A percentile compares a stretch with the other conserved stretches of the same genome.
Conservation (phyloP, 129 eudicot genomes). For the Arctium lappa region DNA sequence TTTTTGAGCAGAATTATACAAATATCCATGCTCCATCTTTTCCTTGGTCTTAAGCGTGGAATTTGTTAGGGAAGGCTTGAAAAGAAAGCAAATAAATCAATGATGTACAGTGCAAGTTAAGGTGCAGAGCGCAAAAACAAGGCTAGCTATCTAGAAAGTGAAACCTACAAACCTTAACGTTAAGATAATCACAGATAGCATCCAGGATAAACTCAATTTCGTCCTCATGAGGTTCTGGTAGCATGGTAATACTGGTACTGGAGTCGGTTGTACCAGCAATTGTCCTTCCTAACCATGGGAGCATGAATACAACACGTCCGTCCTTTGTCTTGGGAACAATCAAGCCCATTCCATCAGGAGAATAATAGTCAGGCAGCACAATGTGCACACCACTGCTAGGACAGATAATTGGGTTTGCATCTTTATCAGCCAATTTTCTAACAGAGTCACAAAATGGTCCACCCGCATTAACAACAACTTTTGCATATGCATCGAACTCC, state of each 20-base stretch:
- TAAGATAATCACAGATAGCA: slow-evolving; percentile 91
- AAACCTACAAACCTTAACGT: slow-evolving; percentile 63
- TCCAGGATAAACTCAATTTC: slow-evolving; percentile 89
- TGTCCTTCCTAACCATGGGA: slow-evolving; percentile 97
- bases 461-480: slow-evolving; percentile 87
- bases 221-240: slow-evolving; percentile 96
- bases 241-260: slow-evolving; percentile 71
- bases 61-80: not conserved
- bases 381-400: slow-evolving; percentile 98
- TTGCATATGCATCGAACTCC: slow-evolving; percentile 87
- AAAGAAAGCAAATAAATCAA: not conserved
- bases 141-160: not conserved
- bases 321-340: slow-evolving; percentile 99
- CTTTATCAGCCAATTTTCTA: slow-evolving; percentile 65
- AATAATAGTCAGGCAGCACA: slow-evolving; percentile 89
- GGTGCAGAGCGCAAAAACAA: not conserved
- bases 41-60: not conserved
- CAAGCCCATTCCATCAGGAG: slow-evolving; percentile 97
- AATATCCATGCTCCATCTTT: not conserved
- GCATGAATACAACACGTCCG: slow-evolving; percentile 97
- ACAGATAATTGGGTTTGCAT: slow-evolving; percentile 73
- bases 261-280: slow-evolving; percentile 98
- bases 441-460: slow-evolving; percentile 93
- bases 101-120: not conserved
- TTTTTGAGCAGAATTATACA: not conserved